A percentile compares a stretch with the other conserved stretches of the same genome.
These are phyloP conservation scores for Kregervanrija fluxuum DNA, from an alignment of 805 yeast species.

Conservation along the genomic window DNA sequence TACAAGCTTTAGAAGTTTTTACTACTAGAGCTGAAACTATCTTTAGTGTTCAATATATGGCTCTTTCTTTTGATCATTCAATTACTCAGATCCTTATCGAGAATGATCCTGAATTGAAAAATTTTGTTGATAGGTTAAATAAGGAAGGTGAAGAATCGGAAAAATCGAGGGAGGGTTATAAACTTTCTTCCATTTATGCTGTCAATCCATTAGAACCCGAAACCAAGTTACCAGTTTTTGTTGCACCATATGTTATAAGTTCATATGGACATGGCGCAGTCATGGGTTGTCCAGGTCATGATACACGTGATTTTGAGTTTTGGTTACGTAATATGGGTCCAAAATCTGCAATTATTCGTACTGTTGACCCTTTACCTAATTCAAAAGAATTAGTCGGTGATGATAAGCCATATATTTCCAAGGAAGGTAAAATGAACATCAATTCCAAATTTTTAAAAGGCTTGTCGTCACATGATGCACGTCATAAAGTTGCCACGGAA, in stretches of 20 bases:
- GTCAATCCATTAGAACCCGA: conserved; percentile 52
- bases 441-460: conserved; percentile 48
- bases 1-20: conserved; percentile 43
- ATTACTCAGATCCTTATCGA: conserved; percentile 36
- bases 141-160: conserved; percentile 31
- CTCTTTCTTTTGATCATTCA: conserved; percentile 68
- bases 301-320: conserved; percentile 72
- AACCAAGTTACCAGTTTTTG: conserved; percentile 62
- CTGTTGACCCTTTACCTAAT: conserved; percentile 36
- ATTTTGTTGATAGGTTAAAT: conserved; percentile 37
- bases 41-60: conserved; percentile 74
- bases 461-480: conserved; percentile 43
- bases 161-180: conserved; percentile 52
- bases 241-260: conserved; percentile 84
- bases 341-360: conserved; percentile 29
- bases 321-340: conserved; percentile 61
- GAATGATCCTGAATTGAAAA: conserved; percentile 32
- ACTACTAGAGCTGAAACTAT: conserved; percentile 91
- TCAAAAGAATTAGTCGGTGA: conserved; percentile 3
- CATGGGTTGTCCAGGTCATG: conserved; percentile 98
- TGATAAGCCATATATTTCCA: conserved; percentile 29
- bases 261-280: conserved; percentile 89
- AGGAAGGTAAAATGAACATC: conserved; percentile 41
- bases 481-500: conserved; percentile 33
- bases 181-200: conserved; percentile 36